Evolutionary conservation across 2,329 filamentous ascomycete species (phyloP).

Genomic region (Graphilbum fragrans): DNA sequence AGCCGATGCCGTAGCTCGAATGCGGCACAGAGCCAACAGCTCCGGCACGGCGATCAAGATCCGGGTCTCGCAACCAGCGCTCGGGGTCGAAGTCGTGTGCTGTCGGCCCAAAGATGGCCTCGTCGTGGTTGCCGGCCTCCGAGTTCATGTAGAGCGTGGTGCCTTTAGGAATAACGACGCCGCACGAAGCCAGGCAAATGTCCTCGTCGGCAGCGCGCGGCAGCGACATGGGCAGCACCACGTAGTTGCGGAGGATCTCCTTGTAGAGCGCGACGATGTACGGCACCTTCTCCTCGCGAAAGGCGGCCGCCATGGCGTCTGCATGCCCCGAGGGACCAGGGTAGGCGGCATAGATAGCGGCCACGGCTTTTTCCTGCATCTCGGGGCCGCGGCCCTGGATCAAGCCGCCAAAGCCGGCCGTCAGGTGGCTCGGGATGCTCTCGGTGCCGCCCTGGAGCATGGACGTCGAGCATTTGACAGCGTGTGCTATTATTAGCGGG

Average conservation of each 20-base stretch:
- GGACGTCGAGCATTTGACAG: not conserved
- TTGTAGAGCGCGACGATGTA: not conserved
- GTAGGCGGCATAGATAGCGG: not conserved
- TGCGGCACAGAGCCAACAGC: not conserved
- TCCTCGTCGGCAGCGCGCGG: too few species aligned
- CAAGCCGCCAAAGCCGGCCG: not conserved
- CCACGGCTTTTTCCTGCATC: not conserved
- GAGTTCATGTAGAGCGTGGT: slow-evolving; percentile 55
- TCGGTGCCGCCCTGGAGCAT: not conserved
- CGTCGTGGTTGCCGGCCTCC: slow-evolving; percentile 58
- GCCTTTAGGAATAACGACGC: slow-evolving; percentile 54
- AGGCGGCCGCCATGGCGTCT: not conserved
- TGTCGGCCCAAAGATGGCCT: slow-evolving; percentile 62
- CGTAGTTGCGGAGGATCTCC: not conserved
- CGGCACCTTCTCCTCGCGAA: not conserved
- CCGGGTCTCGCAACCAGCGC: too few species aligned
- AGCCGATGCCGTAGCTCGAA: not conserved
- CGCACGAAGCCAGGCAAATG: too few species aligned
- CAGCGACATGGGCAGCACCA: too few species aligned
- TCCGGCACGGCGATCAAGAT: too few species aligned
- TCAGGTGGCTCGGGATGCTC: not conserved
- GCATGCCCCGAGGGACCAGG: not conserved
- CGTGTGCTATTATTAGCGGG: not conserved
- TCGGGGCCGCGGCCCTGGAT: not conserved
- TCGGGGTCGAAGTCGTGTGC: slow-evolving; percentile 63